phyloP scores from a whole-genome alignment of 1,284 basidiomycete genomes.

The Athelia sp. region DNA sequence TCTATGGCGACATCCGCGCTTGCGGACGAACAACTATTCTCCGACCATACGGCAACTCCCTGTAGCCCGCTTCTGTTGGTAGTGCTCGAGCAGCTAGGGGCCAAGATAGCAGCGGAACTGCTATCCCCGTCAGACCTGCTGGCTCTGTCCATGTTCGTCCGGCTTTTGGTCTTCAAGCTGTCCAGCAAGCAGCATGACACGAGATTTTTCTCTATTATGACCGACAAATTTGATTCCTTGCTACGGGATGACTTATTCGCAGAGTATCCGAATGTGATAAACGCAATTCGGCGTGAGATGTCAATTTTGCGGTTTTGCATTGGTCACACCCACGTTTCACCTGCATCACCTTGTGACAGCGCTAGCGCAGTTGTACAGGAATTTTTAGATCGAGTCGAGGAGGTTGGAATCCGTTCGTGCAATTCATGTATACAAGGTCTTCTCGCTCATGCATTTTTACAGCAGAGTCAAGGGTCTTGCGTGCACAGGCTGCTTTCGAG shows the following conservation, averaged over 20 bases:
- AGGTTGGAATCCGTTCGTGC: slow-evolving; percentile 35
- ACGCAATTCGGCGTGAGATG: slow-evolving; percentile 44
- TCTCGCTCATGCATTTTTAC: not conserved
- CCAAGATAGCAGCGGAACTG: slow-evolving; percentile 50
- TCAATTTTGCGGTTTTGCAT: slow-evolving; percentile 31
- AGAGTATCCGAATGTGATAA: slow-evolving; percentile 31
- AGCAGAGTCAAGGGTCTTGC: slow-evolving; percentile 30
- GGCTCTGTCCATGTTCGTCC: slow-evolving; percentile 55
- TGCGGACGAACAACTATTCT: slow-evolving; percentile 10
- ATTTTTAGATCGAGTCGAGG: slow-evolving; percentile 40
- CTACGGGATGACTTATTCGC: slow-evolving; percentile 22
- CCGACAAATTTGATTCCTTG: slow-evolving; percentile 31
- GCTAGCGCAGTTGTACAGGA: slow-evolving; percentile 20
- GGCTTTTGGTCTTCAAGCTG: slow-evolving; percentile 56
- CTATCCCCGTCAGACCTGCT: slow-evolving; percentile 58
- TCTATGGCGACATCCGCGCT: slow-evolving; percentile 16
- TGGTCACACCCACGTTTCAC: slow-evolving; percentile 17
- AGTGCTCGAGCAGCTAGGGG: slow-evolving; percentile 69
- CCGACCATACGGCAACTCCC: slow-evolving; percentile 11
- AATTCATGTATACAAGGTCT: not conserved
- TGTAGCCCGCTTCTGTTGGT: slow-evolving; percentile 77
- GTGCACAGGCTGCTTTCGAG: slow-evolving; percentile 39
- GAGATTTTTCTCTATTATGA: slow-evolving; percentile 28
- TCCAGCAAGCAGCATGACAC: slow-evolving; percentile 47
- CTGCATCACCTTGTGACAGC: not conserved